Percentiles rank a stretch among this genome's conserved stretches.
Evolutionary conservation across 1,284 basidiomycete species (phyloP).

Genomic region (Butyriboletus appendiculatus): DNA sequence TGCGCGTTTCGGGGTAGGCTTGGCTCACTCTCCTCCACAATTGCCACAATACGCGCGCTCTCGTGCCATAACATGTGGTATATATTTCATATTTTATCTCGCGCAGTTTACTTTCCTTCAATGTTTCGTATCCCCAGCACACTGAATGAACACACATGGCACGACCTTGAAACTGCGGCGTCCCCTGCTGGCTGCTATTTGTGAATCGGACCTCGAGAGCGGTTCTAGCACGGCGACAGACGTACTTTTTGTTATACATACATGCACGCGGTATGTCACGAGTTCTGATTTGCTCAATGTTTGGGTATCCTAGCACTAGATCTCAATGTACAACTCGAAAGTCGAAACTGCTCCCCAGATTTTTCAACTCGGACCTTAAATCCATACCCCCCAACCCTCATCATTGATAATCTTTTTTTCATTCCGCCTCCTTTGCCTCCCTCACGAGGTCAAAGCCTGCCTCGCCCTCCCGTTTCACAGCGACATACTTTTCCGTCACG

Average conservation of each 20-base stretch:
- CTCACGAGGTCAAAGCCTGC: slow-evolving; percentile 50
- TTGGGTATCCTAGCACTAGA: neutral
- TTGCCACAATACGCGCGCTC: neutral
- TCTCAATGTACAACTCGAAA: neutral
- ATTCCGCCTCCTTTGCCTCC: slow-evolving; percentile 13
- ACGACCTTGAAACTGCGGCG: neutral
- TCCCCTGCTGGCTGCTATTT: neutral
- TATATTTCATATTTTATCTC: neutral
- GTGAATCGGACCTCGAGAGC: neutral
- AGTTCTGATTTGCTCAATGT: neutral
- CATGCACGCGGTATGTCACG: neutral
- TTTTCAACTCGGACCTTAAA: neutral
- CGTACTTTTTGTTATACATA: neutral
- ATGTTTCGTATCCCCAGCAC: neutral
- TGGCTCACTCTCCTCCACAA: neutral
- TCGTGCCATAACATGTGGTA: neutral
- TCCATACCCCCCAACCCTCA: no score
- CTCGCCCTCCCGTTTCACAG: slow-evolving; percentile 57
- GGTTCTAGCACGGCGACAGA: neutral
- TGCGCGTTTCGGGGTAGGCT: slow-evolving; percentile 82
- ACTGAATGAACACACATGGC: neutral
- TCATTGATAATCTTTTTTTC: neutral
- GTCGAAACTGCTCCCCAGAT: neutral
- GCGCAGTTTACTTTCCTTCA: neutral
- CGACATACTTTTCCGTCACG: slow-evolving; percentile 88